Evolutionary conservation across 768 basidiomycete genomes (phyloP), one percentile per base, ranked within the genome.

Genomic region (Coprinopsis cinerea): DNA sequence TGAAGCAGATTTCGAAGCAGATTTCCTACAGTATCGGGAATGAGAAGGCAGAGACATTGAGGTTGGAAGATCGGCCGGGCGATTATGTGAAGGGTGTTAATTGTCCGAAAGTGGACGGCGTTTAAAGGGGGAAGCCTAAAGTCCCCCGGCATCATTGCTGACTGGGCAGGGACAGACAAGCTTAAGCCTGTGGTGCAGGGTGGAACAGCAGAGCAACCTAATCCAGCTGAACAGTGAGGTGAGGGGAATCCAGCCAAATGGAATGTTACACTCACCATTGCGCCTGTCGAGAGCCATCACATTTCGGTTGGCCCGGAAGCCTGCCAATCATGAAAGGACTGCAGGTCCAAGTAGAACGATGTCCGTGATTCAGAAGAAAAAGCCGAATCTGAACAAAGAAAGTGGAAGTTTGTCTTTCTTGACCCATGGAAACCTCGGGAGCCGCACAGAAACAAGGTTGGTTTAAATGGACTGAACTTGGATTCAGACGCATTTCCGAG

Each of bases 351-450:
- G n/a, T n/a, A n/a, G n/a, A n/a, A n/a, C n/a, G n/a, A n/a, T n/a
- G n/a, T n/a, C n/a, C n/a, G n/a, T n/a, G n/a, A n/a, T n/a, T n/a
- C n/a, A n/a, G n/a, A n/a, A n/a, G n/a, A n/a, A 20, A 10, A 18
- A 40, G 18, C 18, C n/a, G 30, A 34, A 9, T n/a, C 30, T 9
- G 30, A 40, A 40, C 11, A 7, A 40, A 40, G 10, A 40, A 20
- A 40, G 18, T 18, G 10, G 11, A n/a, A 40, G 37, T 11, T 11
- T 11, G 37, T 10, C 10, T 18, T 40, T 6, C 10, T 40, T 11
- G 11, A 20, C 37, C 44, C 44, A 32, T 45, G 44, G 44, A 28
- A 45, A 7, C 44, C 44, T 45, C 44, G 44, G 44, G n/a, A 3
- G n/a, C 17, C 18, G 17, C 18, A 4, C n/a, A 18, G 17, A 3